Evolutionary conservation across 257 asterid species (phyloP), one percentile per base, ranked within the genome.

Genomic region (Solanum corneliomulleri): DNA sequence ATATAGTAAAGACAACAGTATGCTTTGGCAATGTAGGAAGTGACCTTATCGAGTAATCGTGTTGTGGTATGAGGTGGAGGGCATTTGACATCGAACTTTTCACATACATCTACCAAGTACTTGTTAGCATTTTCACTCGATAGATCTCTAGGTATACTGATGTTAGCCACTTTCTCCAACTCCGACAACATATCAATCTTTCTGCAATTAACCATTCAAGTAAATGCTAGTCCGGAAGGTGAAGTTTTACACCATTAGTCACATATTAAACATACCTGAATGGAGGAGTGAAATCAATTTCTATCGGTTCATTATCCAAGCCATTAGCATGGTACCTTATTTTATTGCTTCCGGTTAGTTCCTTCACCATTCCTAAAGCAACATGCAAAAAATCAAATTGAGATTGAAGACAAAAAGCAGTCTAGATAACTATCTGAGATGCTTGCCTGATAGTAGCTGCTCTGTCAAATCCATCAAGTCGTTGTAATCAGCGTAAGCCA

Each of bases 201-300:
- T 35, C 86, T 83, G 86, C 52, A 83, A 12, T 56, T 25, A 58
- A 60, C 4, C 16, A 4, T 5, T 47, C 13, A 5, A 83, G 56
- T 16, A 27, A 47, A 27, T 80, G 11, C 85, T 16, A 47, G 6
- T 9, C 68, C 3, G 68, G 85, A 80, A 27, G 68, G 29, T 45
- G 85, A 78, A 0, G 37, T 47, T 80, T 80, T 29, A 16, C 85
- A 49, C 1, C 27, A 47, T 27, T 47, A 35, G 33, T 33, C 23
- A 58, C 37, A 60, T 33, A 15, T 83, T 14, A 9, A 83, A 83
- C 2, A 35, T 33, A 83, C 86, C 75, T 83, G 86, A 83, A 83
- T 33, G 86, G 86, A 21, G 86, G 86, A 58, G 86, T 83, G 75
- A 83, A 83, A 62, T 83, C 86, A 60, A 83, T 83, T 64, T 83